These are phyloP conservation scores for Mallotus repandus DNA, from an alignment of 441 rosid species.

Conservation along the genomic window DNA sequence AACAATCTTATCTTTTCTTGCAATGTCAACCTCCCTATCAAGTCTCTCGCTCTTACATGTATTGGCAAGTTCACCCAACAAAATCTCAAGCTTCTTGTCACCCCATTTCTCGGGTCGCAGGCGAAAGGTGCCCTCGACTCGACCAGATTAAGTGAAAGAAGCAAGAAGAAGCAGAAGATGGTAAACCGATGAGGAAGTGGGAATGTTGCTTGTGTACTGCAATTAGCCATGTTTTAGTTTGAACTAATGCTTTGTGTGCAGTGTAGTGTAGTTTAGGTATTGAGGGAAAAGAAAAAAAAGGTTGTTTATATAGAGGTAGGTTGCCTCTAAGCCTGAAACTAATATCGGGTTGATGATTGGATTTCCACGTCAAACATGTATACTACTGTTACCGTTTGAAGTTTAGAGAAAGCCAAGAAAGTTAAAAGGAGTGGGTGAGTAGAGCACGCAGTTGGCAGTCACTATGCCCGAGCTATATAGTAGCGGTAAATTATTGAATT, in stretches of 20 bases:
- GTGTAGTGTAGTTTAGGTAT: background rate
- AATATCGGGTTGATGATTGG: constrained; percentile 28
- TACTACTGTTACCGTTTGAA: background rate
- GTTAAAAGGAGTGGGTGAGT: constrained; percentile 15
- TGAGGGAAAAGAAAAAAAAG: no score
- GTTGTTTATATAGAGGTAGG: constrained; percentile 35
- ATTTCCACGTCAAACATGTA: constrained; percentile 45
- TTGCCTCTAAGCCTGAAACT: constrained; percentile 15
- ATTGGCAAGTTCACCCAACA: constrained; percentile 51
- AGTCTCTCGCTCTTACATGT: constrained; percentile 64
- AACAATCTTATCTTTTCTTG: constrained; percentile 72
- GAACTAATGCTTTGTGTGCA: background rate
- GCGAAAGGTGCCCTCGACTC: constrained; percentile 68
- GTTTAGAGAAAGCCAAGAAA: background rate
- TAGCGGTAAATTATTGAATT: background rate
- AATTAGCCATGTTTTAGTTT: background rate
- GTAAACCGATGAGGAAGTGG: background rate
- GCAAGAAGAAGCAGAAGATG: constrained; percentile 9
- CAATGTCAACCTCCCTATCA: constrained; percentile 68
- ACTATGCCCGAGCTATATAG: background rate
- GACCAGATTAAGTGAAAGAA: constrained; percentile 16
- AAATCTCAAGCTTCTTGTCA: constrained; percentile 56
- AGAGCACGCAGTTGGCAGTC: constrained; percentile 22
- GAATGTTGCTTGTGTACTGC: constrained; percentile 4
- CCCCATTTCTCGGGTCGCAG: constrained; percentile 67